Evolutionary conservation across 306 rosid genomes (phyloP), one percentile per base, ranked within the genome.

Genomic region (Rosa lucieae): DNA sequence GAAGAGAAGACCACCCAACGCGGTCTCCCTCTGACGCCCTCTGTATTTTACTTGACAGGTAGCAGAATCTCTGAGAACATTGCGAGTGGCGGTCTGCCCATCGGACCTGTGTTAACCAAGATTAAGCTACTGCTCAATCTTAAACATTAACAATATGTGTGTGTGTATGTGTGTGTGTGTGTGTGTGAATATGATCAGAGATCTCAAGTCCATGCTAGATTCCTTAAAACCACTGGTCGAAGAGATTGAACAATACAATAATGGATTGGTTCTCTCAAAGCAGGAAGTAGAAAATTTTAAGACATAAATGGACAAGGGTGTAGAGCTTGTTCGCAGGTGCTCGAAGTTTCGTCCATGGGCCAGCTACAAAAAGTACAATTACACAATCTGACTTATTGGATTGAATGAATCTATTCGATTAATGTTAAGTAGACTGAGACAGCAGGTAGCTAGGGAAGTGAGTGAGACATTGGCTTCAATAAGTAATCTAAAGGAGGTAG

Each of bases 381-480:
- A 29, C 67, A n/a, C 67, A 4, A 61, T 2, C 23, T 5, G 82
- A 39, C 89, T 90, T 70, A 47, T 79, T 13, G 80, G 8, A 0
- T 78, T 86, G 77, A 78, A 88, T 18, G 23, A 40, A 4, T 42
- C 65, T 0, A 72, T 86, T n/a, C 0, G 6, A 51, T 12, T 12
- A 14, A 20, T 13, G 17, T 51, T 51, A 51, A 51, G 55, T 13
- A 51, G 10, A 49, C 0, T 49, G 53, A 49, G 53, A 49, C 18
- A 49, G 5, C 53, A 49, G 53, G 17, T 49, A 49, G 53, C 53
- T 10, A 14, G 17, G 55, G 55, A 3, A 12, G 55, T 51, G 55
- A 51, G 55, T 3, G 18, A 51, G 55, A 51, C 55, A 12, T 51
- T 14, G 5, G 55, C 17, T 51, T 51, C 55, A 12, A 51, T 51